These are phyloP conservation scores for Leccinum fuscescens DNA, from an alignment of 1,284 basidiomycete genomes.

Conservation along the genomic window DNA sequence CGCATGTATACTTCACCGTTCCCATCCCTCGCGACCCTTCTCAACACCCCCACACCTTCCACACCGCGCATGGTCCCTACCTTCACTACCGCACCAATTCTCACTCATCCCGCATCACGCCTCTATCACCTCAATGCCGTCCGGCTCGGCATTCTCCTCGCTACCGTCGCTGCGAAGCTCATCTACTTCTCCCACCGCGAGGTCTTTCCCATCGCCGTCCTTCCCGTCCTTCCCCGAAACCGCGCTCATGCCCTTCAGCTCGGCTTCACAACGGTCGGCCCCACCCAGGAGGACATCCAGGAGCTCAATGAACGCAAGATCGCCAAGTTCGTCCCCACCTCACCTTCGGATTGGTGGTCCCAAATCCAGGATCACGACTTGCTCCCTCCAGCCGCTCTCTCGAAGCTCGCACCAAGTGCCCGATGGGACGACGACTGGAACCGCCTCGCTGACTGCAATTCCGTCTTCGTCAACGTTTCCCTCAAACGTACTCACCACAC, in stretches of 20 bases:
- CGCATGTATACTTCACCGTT: constrained; percentile 56
- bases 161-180: constrained; percentile 57
- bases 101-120: constrained; percentile 18
- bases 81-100: constrained; percentile 50
- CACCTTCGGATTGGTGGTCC: constrained; percentile 40
- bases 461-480: constrained; percentile 39
- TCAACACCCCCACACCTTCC: constrained; percentile 38
- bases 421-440: constrained; percentile 63
- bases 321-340: constrained; percentile 22
- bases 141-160: constrained; percentile 45
- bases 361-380: constrained; percentile 34
- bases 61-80: constrained; percentile 53
- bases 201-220: constrained; percentile 43
- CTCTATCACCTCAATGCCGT: constrained; percentile 43
- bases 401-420: constrained; percentile 36
- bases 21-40: constrained; percentile 38
- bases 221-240: constrained; percentile 43
- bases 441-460: constrained; percentile 45
- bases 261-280: constrained; percentile 32
- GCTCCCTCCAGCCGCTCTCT: constrained; percentile 25
- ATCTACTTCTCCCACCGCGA: constrained; percentile 62
- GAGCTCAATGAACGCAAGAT: constrained; percentile 51
- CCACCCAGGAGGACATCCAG: constrained; percentile 58
- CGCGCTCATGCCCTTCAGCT: constrained; percentile 41
- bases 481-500: constrained; percentile 48